Conservation (phyloP, 2,329 filamentous ascomycete species). For the Colletotrichum neosansevieriae region DNA sequence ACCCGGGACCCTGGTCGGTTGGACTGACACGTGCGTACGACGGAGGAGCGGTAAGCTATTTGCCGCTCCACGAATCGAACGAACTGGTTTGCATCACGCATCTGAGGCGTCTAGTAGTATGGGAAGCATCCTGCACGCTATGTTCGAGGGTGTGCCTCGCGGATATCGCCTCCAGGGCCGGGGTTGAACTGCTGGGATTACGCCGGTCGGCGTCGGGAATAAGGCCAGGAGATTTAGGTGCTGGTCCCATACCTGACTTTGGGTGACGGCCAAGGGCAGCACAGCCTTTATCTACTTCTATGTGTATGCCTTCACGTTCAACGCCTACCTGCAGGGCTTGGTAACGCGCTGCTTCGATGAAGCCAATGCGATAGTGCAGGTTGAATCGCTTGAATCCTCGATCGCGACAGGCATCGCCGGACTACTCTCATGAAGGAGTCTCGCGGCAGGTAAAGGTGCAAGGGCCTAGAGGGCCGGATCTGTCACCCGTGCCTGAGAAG, state of each 20-base stretch:
- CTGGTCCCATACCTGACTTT: too few species aligned
- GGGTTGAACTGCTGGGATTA: conserved; percentile 31
- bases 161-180: conserved; percentile 4
- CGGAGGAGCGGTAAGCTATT: conserved; percentile 16
- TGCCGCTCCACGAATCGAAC: neutral
- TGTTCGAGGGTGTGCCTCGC: neutral
- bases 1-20: neutral
- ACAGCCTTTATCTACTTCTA: neutral
- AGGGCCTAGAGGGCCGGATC: neutral
- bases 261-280: too few species aligned
- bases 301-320: neutral
- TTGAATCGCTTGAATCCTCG: neutral
- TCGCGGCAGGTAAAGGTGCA: conserved; percentile 3
- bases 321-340: conserved; percentile 3
- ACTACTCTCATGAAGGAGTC: neutral
- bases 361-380: neutral
- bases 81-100: conserved; percentile 11
- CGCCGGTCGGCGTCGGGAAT: conserved; percentile 16
- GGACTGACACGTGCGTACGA: conserved; percentile 21
- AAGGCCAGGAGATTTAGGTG: conserved; percentile 18
- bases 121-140: too few species aligned
- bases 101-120: neutral
- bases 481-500: conserved; percentile 5
- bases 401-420: conserved; percentile 12
- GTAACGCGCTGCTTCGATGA: neutral